These are phyloP conservation scores for Trichoderma sp. DNA, from an alignment of 2,329 filamentous ascomycete species.

Conservation along the genomic window DNA sequence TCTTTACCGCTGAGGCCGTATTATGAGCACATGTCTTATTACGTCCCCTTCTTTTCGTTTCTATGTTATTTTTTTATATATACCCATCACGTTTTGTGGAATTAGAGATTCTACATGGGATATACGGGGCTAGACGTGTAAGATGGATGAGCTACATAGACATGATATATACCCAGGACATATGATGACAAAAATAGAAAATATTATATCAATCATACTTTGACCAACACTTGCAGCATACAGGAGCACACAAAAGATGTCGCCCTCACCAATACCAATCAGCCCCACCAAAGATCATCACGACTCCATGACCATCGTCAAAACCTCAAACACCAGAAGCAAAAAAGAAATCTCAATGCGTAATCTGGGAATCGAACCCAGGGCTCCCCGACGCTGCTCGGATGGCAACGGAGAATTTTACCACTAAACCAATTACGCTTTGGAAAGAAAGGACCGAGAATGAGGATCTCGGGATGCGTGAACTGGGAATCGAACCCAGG, in stretches of 20 bases:
- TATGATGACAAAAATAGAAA: neutral
- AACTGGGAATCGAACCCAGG: conserved; percentile 26
- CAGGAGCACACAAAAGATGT: neutral
- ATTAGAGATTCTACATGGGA: neutral
- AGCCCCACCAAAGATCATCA: neutral
- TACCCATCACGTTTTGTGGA: conserved; percentile 1
- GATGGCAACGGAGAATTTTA: conserved; percentile 34
- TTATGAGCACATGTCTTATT: conserved; percentile 1
- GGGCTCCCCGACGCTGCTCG: conserved; percentile 34
- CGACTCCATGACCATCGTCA: neutral
- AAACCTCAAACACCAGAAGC: neutral
- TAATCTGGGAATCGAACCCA: conserved; percentile 37
- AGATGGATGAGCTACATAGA: neutral
- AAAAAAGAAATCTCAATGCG: conserved; percentile 23
- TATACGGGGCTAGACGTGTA: neutral
- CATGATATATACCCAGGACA: conserved; percentile 9
- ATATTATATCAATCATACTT: neutral
- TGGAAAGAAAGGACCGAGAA: neutral
- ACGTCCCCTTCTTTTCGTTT: neutral
- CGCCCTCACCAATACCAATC: neutral
- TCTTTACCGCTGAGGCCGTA: neutral
- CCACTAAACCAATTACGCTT: conserved; percentile 32
- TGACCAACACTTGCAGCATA: neutral
- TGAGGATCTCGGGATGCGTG: conserved; percentile 10
- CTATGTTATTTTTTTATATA: neutral